Base-by-base conservation (phyloP, 768 basidiomycete genomes). In the Chalciporus piperatus region DNA sequence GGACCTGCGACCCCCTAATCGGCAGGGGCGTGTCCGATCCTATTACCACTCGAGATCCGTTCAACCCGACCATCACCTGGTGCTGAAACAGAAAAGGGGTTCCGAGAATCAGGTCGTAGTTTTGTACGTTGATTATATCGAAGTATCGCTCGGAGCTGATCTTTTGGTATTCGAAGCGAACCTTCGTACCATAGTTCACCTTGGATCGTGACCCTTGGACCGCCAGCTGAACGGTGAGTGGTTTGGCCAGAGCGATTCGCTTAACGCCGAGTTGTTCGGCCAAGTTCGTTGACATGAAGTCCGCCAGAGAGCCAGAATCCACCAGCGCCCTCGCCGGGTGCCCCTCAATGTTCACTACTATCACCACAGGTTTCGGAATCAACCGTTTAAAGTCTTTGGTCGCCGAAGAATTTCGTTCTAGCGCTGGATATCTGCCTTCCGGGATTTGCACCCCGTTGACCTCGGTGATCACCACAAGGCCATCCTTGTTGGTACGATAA, bases 241-340 rank as follows among this genome's bases (percentile, higher is more conserved):
- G 66, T 20, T 67, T 71, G 0, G 17, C 55, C 0, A 72, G 37
- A 3, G 41, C 32, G 0, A 54, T 40, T 0, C 23, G 13, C 2
- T 33, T 14, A 2, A 67, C 11, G 0, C 56, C 41, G 0, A 73
- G 33, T 33, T 71, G 70, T n/a, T n/a, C n/a, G n/a, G n/a, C n/a
- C n/a, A n/a, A n/a, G n/a, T n/a, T n/a, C n/a, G n/a, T n/a, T n/a
- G 67, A 72, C 30, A 72, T 59, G 14, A 71, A 69, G 40, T 71
- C 67, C 0, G 63, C 59, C 2, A 67, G 17, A 0, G 64, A 71
- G 0, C 70, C 67, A 0, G 60, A 50, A 25, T 71, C 67, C 0
- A 70, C 9, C 16, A 70, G 28, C 0, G 67, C 65, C 0, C 56
- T 38, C 0, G 58, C 59, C 0, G 60, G 53, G 3, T 52, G 45